Conservation (phyloP, 305 asterid species). For the Solanum chacoense region DNA sequence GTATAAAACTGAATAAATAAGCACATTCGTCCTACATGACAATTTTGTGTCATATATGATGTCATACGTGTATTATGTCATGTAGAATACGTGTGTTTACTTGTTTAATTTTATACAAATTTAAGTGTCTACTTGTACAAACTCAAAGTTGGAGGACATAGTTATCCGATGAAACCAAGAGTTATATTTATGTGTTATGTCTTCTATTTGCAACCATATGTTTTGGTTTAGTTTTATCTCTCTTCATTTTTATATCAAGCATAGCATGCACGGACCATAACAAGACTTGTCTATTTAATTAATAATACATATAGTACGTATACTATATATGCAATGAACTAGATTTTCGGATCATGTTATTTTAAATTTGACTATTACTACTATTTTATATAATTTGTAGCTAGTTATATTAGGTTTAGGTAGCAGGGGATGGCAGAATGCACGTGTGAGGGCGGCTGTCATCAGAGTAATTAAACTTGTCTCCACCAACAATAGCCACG, state of each 20-base stretch:
- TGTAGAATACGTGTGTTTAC: too few relatives aligned
- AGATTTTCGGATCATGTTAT: not conserved
- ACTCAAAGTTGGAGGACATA: too few relatives aligned
- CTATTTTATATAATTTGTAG: not conserved
- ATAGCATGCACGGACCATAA: not conserved
- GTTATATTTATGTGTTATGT: too few relatives aligned
- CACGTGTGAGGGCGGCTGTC: not conserved
- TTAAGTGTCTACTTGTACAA: too few relatives aligned
- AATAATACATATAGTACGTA: not conserved
- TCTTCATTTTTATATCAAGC: not conserved
- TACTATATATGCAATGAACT: not conserved
- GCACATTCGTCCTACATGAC: too few relatives aligned
- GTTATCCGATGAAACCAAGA: accelerated
- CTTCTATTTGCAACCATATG: not conserved
- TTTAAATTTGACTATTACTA: too few relatives aligned
- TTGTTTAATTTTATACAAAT: too few relatives aligned
- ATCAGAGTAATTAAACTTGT: not conserved
- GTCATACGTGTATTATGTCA: too few relatives aligned
- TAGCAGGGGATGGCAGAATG: not conserved
- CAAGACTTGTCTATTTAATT: not conserved
- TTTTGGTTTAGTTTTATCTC: not conserved
- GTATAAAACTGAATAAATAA: too few relatives aligned
- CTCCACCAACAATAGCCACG: not conserved
- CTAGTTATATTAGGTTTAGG: not conserved
- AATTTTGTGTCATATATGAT: too few relatives aligned